Conservation (phyloP, 78 protist species). For the Anaeramoeba flamelloides region DNA sequence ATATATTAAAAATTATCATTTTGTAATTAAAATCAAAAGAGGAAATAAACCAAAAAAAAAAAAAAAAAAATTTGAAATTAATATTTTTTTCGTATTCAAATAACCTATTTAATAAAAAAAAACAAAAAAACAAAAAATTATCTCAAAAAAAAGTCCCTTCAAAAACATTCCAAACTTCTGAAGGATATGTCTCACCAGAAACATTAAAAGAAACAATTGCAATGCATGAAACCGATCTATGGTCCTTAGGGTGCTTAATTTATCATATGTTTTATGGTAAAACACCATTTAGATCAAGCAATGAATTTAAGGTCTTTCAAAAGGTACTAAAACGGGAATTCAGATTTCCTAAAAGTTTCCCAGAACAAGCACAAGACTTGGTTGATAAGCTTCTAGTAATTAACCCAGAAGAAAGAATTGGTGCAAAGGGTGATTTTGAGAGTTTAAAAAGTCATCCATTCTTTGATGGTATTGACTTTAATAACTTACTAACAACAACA, state of each 20-base stretch:
- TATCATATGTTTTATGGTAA: not conserved
- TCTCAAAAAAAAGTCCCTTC: too few relatives aligned
- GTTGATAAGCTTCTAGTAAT: not conserved
- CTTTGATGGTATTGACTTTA: not conserved
- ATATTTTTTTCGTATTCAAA: too few relatives aligned
- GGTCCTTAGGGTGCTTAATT: not conserved
- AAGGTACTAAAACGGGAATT: not conserved
- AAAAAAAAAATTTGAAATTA: too few relatives aligned
- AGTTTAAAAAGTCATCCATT: not conserved
- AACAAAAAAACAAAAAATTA: too few relatives aligned
- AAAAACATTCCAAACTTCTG: too few relatives aligned
- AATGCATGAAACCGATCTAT: not conserved
- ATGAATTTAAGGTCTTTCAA: not conserved
- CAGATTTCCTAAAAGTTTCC: not conserved
- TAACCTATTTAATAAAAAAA: too few relatives aligned
- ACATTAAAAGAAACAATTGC: not conserved
- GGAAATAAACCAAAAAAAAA: too few relatives aligned
- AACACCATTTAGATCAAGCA: not conserved
- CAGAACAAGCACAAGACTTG: not conserved
- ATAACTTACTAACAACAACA: not conserved
- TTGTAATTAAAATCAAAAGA: too few relatives aligned
- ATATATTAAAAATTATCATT: too few relatives aligned
- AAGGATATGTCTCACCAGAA: too few relatives aligned
- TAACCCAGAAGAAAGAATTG: not conserved
- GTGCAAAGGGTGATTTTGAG: not conserved